Evolutionary conservation across 768 basidiomycete genomes (phyloP), one percentile per base, ranked within the genome.

Genomic region (Amanita exitialis): DNA sequence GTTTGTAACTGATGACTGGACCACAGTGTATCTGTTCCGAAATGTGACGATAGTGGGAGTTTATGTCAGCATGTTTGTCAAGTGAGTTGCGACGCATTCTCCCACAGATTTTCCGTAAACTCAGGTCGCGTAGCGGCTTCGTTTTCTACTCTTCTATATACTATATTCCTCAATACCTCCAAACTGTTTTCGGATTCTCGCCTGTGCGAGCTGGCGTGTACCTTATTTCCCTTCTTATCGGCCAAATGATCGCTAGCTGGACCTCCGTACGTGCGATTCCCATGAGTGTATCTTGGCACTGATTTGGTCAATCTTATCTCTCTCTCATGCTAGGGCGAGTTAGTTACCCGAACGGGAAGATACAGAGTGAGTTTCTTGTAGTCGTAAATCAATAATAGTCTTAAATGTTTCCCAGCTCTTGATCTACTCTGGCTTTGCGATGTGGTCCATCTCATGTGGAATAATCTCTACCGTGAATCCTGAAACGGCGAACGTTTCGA

Each of bases 161-260:
- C 62, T 86, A 86, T 58, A 71, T 88, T 0, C 86, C 88, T 1
- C 80, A 84, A 56, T 87, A 78, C 61, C 84, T 86, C 65, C 86
- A 88, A 65, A 77, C 85, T 7, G 82, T 77, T 3, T 64, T 82
- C 15, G 80, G 79, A 4, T 79, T 76, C 54, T 75, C 77, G 7
- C 80, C 87, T 0, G 78, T 86, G 36, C 75, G 72, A 7, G 71
- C 73, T 5, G 71, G 59, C 28, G 57, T 86, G 1, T 79, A 87
- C 23, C 23, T 23, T 4, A 23, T 23, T 2, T 0, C 23, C 23
- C 23, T 23, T 23, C 23, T 23, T 23, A 23, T 23, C 23, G 23
- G 23, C 23, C 23, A 23, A 23, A 23, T 23, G 23, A 23, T 23
- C 23, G 2, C 23, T 23, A 23, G 23, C 23, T 23, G 23, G 23